These are phyloP conservation scores for Funneliformis geosporum DNA, from an alignment of 192 early-diverging fungal species.

Conservation along the genomic window DNA sequence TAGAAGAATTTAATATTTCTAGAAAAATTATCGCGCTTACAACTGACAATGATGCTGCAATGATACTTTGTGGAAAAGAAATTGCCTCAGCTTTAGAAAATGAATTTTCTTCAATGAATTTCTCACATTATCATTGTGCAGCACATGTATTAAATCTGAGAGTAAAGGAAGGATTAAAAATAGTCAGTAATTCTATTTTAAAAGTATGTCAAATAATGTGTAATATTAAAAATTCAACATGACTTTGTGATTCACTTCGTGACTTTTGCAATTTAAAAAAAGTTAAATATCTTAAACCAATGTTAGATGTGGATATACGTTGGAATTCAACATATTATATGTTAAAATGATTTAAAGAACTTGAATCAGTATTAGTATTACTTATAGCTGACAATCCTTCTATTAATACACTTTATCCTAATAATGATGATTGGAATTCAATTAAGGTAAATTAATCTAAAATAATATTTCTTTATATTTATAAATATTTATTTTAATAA, in stretches of 20 bases:
- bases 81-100: too few species aligned
- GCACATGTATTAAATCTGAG: slow-evolving; percentile 12
- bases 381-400: not conserved
- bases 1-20: too few species aligned
- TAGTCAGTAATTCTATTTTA: not conserved
- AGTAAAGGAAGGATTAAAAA: not conserved
- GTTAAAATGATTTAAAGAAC: not conserved
- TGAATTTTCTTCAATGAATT: not conserved
- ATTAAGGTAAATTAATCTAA: not conserved
- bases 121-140: not conserved
- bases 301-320: not conserved
- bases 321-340: slow-evolving; percentile 4
- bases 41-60: too few species aligned
- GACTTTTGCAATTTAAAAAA: not conserved
- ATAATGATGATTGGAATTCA: not conserved
- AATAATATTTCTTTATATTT: not conserved
- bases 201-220: not conserved
- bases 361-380: not conserved
- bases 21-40: too few species aligned
- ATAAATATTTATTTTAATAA: not conserved
- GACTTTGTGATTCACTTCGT: not conserved
- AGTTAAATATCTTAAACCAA: slow-evolving; percentile 10
- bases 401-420: not conserved
- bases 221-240: not conserved
- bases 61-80: too few species aligned